Evolutionary conservation across 2,329 filamentous ascomycete species (phyloP), one percentile per base, ranked within the genome.

Genomic region (Trichothecium roseum): DNA sequence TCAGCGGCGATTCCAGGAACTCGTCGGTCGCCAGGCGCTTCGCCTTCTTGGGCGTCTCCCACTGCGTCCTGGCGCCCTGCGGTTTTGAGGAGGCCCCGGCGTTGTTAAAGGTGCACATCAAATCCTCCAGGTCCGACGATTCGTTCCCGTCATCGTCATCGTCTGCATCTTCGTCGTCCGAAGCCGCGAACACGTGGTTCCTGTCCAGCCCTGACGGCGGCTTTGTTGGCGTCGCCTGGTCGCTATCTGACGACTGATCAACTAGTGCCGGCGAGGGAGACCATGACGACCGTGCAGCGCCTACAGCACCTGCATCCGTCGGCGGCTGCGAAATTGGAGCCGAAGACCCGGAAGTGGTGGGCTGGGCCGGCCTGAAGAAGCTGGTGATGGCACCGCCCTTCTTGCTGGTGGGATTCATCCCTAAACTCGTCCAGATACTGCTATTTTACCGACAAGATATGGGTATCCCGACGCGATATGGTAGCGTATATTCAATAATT

Each of bases 151-250:
- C 72, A 44, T 78, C 68, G 18, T 68, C 69, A 14, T 71, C 71
- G n/a, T 83, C 81, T 8, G 81, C 80, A 48, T 88, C 84, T 8
- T 38, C 37, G 5, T 39, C 37, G 22, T 42, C 38, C 15, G 40
- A 42, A 16, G 35, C 40, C n/a, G 35, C 37, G 15, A 42, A 31
- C 12, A 39, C 30, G 18, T 28, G 27, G 35, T 37, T 22, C 9
- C 16, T 22, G 22, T 22, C 12, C 8, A 20, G 20, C 8, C 9
- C 8, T 8, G 32, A 10, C n/a, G 14, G 8, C 12, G 14, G 8
- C 12, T 18, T 18, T 29, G 13, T 16, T 6, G 26, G 34, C 26
- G 34, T 22, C 20, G 10, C 20, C n/a, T n/a, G 20, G 20, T 6
- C 20, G 20, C 10, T 10, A 24, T 10, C 20, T 6, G 10, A 10